A percentile compares a stretch with the other conserved stretches of the same genome.
These are phyloP conservation scores for Castanea mollissima DNA, from an alignment of 306 rosid species.

Conservation along the genomic window DNA sequence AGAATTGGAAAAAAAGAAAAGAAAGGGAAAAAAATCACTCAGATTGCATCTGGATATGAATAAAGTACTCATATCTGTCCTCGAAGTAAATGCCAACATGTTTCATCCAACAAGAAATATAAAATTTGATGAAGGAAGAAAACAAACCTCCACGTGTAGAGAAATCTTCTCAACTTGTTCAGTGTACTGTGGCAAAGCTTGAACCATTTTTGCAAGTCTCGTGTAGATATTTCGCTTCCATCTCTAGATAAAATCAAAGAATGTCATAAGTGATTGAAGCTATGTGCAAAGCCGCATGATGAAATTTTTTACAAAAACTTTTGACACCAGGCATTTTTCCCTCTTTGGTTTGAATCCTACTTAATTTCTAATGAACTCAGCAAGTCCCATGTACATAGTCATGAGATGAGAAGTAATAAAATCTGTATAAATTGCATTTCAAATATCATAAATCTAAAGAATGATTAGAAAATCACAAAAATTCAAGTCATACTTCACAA, in stretches of 20 bases:
- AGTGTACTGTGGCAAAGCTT: slow-evolving; percentile 93
- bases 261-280: slow-evolving; percentile 2
- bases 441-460: not conserved
- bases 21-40: not conserved
- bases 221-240: slow-evolving; percentile 77
- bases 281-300: not conserved
- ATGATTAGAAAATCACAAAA: not conserved
- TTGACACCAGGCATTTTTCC: not conserved
- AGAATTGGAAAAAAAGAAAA: not conserved
- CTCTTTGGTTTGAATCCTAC: not conserved
- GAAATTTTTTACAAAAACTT: not conserved
- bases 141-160: slow-evolving; percentile 88
- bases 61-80: not conserved
- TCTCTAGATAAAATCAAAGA: slow-evolving; percentile 55
- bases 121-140: slow-evolving; percentile 8
- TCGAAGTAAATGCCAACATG: not conserved
- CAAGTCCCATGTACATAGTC: not conserved
- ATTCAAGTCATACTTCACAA: not conserved
- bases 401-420: not conserved
- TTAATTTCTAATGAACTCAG: not conserved
- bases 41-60: not conserved
- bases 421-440: not conserved
- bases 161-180: slow-evolving; percentile 92
- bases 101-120: not conserved
- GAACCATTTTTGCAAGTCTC: slow-evolving; percentile 97